A percentile compares a stretch with the other conserved stretches of the same genome.
phyloP scores from a whole-genome alignment of 2,329 filamentous ascomycete genomes.

The Neonectria punicea region DNA sequence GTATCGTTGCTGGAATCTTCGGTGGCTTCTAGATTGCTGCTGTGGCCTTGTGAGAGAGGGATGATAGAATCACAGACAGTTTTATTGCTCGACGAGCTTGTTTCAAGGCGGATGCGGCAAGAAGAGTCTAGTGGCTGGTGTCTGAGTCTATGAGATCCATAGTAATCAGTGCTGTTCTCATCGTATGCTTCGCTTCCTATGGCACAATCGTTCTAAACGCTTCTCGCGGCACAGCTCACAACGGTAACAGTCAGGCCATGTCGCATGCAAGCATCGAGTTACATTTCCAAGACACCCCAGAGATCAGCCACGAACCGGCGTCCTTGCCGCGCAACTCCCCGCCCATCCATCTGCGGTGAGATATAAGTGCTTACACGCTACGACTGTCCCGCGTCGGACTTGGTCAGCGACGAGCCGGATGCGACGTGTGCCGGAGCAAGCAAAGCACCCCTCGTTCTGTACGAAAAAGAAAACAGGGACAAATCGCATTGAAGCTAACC shows the following conservation, averaged over 20 bases:
- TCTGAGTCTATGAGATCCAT: no score
- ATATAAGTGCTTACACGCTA: constrained; percentile 21
- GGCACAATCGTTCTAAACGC: no score
- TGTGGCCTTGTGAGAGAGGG: constrained; percentile 32
- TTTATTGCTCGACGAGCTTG: no score
- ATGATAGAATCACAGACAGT: no score
- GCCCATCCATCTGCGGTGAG: background rate
- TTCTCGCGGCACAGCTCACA: background rate
- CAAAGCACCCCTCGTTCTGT: background rate
- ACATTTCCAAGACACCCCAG: background rate
- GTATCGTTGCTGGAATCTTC: constrained; percentile 40
- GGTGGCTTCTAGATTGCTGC: constrained; percentile 37
- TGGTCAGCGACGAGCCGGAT: background rate
- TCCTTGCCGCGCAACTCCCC: no score
- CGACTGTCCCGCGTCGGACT: background rate
- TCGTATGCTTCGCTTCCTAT: no score
- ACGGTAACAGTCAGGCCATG: background rate
- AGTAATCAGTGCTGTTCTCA: no score
- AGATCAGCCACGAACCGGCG: background rate
- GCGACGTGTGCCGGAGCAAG: background rate
- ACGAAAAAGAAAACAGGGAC: background rate
- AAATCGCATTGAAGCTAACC: background rate
- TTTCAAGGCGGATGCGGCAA: no score
- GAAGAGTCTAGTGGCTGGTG: no score
- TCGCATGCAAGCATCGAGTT: background rate